Percentiles rank a stretch among this genome's conserved stretches.
phyloP scores from a whole-genome alignment of 495 filamentous ascomycete genomes.

The Annulohypoxylon moriforme region DNA sequence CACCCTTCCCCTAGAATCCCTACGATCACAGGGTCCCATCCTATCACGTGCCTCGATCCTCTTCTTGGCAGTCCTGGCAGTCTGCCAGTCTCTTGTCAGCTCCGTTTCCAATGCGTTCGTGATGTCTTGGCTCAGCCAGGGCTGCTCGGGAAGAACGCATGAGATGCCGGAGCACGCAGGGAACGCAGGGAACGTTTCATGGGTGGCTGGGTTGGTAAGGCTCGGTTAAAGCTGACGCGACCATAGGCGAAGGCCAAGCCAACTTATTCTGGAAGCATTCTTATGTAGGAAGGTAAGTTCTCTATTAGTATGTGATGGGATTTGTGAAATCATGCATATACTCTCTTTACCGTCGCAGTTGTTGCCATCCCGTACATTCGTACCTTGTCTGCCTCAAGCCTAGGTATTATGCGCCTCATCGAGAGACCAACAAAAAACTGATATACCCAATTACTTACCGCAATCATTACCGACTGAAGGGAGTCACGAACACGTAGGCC shows the following conservation, averaged over 20 bases:
- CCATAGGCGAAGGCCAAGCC: conserved; percentile 18
- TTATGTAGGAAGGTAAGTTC: conserved; percentile 1
- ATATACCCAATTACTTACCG: conserved; percentile 1
- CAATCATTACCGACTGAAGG: conserved; percentile 3
- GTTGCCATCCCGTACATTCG: neutral
- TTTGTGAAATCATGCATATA: conserved; percentile 1
- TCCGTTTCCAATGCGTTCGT: conserved; percentile 28
- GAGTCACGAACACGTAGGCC: conserved; percentile 11
- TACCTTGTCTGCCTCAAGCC: neutral
- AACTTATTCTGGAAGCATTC: conserved; percentile 31
- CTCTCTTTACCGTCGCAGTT: neutral
- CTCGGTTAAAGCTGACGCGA: conserved; percentile 32
- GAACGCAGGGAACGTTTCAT: conserved; percentile 33
- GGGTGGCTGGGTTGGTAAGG: neutral
- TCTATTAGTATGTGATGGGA: neutral
- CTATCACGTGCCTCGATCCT: conserved; percentile 39
- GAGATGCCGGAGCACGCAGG: conserved; percentile 32
- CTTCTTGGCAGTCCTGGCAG: conserved; percentile 31
- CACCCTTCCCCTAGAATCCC: too few relatives aligned
- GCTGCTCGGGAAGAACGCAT: conserved; percentile 28
- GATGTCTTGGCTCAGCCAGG: conserved; percentile 36
- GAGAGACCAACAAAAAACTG: neutral
- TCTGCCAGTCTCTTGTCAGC: conserved; percentile 28
- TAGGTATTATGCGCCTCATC: neutral
- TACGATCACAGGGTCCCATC: conserved; percentile 6